Evolutionary conservation across 805 yeast genomes (phyloP), one percentile per base, ranked within the genome.

Genomic region (Starmera pachycereana): DNA sequence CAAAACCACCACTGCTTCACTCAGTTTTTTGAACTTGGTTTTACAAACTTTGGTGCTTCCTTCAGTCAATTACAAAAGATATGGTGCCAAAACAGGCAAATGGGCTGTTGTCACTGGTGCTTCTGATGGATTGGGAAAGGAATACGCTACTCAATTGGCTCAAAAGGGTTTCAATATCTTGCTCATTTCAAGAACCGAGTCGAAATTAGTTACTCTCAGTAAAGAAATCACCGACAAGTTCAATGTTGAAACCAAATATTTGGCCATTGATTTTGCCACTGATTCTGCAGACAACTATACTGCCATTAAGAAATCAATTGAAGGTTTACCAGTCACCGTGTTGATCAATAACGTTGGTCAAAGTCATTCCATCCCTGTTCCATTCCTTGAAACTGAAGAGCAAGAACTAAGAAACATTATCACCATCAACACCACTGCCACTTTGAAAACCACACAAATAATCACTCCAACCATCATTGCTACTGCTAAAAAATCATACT

Each of bases 71-170:
- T 80, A 71, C 53, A 53, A 58, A 33, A 78, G 76, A 56, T 88
- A 88, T 54, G 96, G 96, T n/a, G 81, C 90, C 25, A 67, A 68
- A 44, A 38, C 48, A 12, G 82, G 81, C 25, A 68, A 74, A 33
- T 92, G 96, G 90, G 96, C 97, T n/a, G 83, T 92, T 29, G 74
- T 92, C 13, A 92, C 98, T 7, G 98, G 98, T 43, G 94, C 97
- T 4, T 86, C 97, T 37, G 97, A 92, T 58, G 98, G 98, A 30
- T 82, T 92, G 54, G 98, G 98, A 42, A 87, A 89, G 58, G 96
- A 92, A 60, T 92, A 75, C 56, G 80, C 96, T 2, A 55, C 63
- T 22, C 97, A 90, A 63, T 71, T 92, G 61, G 98, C 97, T 11
- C 61, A 71, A 40, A 78, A 73, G 48, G 96, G 96, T 2, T 81